A percentile compares a stretch with the other conserved stretches of the same genome.
Evolutionary conservation across 2,329 filamentous ascomycete species (phyloP).

Genomic region (Phaeophleospora eucalypticola): DNA sequence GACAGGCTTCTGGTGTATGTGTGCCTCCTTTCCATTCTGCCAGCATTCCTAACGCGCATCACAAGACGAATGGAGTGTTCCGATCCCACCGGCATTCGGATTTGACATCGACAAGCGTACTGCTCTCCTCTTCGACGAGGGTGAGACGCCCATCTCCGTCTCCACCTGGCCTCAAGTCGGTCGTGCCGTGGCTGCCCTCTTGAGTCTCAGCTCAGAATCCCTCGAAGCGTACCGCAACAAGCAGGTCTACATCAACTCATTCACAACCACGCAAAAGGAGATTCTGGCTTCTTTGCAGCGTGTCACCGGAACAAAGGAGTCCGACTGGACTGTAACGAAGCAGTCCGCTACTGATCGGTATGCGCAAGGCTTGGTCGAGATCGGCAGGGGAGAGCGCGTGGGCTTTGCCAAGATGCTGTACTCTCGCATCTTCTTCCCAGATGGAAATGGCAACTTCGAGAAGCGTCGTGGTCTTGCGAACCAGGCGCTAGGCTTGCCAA

Average conservation of each 20-base stretch:
- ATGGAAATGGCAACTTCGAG: constrained; percentile 35
- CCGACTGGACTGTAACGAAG: constrained; percentile 56
- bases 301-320: constrained; percentile 53
- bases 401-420: constrained; percentile 54
- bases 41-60: too few relatives aligned
- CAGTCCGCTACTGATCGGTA: constrained; percentile 48
- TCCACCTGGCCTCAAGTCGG: constrained; percentile 57
- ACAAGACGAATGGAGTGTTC: too few relatives aligned
- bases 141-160: constrained; percentile 52
- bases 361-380: constrained; percentile 41
- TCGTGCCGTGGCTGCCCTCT: constrained; percentile 46
- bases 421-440: constrained; percentile 46
- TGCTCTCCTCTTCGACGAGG: constrained; percentile 47
- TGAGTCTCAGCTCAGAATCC: constrained; percentile 23
- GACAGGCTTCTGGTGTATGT: constrained; percentile 33
- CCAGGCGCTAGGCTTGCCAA: constrained; percentile 50
- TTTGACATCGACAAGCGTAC: constrained; percentile 34
- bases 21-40: too few relatives aligned
- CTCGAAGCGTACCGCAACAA: constrained; percentile 46
- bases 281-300: constrained; percentile 59
- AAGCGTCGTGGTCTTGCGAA: constrained; percentile 44
- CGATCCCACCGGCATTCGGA: too few relatives aligned
- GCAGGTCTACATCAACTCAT: constrained; percentile 51
- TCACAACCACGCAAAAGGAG: constrained; percentile 57
- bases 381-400: constrained; percentile 42